Evolutionary conservation across 352 stramenopile genomes (phyloP), one percentile per base, ranked within the genome.

Genomic region (Globisporangium rhizosaccharum): DNA sequence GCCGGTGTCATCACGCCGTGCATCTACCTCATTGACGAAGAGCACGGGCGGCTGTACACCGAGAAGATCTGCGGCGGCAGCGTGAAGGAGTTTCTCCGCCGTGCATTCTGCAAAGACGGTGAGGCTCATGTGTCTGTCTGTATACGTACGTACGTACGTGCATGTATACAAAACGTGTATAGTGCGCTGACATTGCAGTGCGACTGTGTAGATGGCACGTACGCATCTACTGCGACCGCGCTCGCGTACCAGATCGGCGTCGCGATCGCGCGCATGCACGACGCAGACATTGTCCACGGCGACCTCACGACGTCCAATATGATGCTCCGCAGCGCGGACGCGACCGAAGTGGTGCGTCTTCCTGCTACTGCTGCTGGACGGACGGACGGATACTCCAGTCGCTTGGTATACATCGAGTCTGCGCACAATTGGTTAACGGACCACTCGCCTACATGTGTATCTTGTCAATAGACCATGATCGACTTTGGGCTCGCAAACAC

Each of bases 251-350:
- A 81, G 56, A 92, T 97, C 50, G 92, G 92, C 25, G 73, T 73
- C 58, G 75, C 93, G n/a, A 88, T 97, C 61, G 92, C 82, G 36
- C 90, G 88, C 63, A 94, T 97, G 78, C 90, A 98, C 67, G 86
- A 96, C 72, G 74, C 88, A 25, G 87, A 96, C 59, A 87, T 97
- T 63, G 85, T 97, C 51, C 92, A 98, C 62, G 92, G 92, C 50
- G 92, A 98, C 68, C 72, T 97, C 47, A 98, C 90, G 45, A 97
- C 92, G 26, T 97, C 90, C 49, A 98, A 98, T 63, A 88, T 97
- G 67, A 94, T 98, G 85, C 66, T 95, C n/a, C 75, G 68, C 57
- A 86, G 75, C 50, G 67, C 80, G 2, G 75, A 83, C n/a, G 73
- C 72, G 6, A 81, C 67, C 0, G 73, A 87, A 51, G 82, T 89